Base-by-base conservation (phyloP, 257 asterid species). In the Salvia miltiorrhiza region DNA sequence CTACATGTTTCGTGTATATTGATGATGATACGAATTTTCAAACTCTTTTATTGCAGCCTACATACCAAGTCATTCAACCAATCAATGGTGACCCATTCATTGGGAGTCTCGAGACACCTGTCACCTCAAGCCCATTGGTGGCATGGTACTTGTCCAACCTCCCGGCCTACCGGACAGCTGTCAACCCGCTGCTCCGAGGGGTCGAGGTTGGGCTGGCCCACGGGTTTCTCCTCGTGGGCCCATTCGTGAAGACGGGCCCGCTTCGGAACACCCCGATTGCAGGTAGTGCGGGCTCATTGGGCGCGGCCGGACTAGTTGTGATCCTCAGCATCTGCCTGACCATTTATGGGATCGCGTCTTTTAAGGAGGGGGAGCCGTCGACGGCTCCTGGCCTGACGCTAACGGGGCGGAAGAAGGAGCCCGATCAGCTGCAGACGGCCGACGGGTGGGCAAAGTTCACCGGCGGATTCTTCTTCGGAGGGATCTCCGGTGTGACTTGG, bases 381-480 rank as follows among this genome's bases (percentile, higher is more conserved):
- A 84, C 79, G 1, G 95, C 98, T 0, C 98, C 98, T 1, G 6
- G 88, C 0, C 41, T 92, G 75, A 92, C 96, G 1, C 76, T 92
- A 78, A 92, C 96, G 0, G 97, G 97, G 9, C 63, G 97, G 87
- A 77, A 87, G 87, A 92, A 92, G 77, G 74, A 69, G 67, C 93
- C 97, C 0, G 97, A 92, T 66, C 88, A 78, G 90, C 77, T 93
- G 69, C 98, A 93, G 76, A 90, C 97, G 7, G 95, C 93, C 77
- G 95, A 93, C 3, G 98, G 98, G 17, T 93, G 98, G 97, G 82
- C 96, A 0, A 88, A 90, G 76, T 93, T 93, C 83, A 85, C 84
- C 0, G 98, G 97, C n/a, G 98, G 98, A 10, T 93, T 93, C 84
- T 93, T 93, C 86, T 93, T 93, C 70, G 98, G 98, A 43, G 98